Conservation (phyloP, 805 yeast species). For the Ogataea angusta region DNA sequence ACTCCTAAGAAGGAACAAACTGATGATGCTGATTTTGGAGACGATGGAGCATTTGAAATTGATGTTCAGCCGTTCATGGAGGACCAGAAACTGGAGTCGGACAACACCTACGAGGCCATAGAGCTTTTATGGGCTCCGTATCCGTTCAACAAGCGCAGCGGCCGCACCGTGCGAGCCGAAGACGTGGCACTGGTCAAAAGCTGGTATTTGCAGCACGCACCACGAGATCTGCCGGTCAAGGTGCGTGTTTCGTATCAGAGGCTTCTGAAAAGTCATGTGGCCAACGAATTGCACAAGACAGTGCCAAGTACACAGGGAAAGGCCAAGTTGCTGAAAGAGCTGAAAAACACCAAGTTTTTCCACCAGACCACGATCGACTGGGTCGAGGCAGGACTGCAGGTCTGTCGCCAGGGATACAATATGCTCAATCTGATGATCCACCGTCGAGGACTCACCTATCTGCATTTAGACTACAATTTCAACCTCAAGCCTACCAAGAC, state of each 20-base stretch:
- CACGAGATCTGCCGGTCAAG: constrained; percentile 61
- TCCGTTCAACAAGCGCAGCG: constrained; percentile 79
- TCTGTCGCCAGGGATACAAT: constrained; percentile 89
- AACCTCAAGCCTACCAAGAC: constrained; percentile 96
- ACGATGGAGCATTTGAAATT: constrained; percentile 38
- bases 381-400: constrained; percentile 97
- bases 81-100: constrained; percentile 43
- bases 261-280: constrained; percentile 70
- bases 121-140: constrained; percentile 75
- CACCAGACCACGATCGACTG: constrained; percentile 92
- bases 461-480: constrained; percentile 93
- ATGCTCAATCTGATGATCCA: constrained; percentile 90
- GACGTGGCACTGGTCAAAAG: constrained; percentile 82
- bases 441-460: constrained; percentile 82
- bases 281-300: constrained; percentile 61
- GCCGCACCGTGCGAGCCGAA: constrained; percentile 74
- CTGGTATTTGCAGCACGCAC: constrained; percentile 74
- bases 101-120: constrained; percentile 54
- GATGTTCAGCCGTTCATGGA: constrained; percentile 51
- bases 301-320: constrained; percentile 44
- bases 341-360: constrained; percentile 80
- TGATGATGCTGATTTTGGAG: constrained; percentile 28
- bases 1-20: constrained; percentile 25
- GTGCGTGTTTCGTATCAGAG: constrained; percentile 87
- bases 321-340: constrained; percentile 56